Conservation (phyloP, 495 filamentous ascomycete genomes). For the Alectoria sarmentosa region DNA sequence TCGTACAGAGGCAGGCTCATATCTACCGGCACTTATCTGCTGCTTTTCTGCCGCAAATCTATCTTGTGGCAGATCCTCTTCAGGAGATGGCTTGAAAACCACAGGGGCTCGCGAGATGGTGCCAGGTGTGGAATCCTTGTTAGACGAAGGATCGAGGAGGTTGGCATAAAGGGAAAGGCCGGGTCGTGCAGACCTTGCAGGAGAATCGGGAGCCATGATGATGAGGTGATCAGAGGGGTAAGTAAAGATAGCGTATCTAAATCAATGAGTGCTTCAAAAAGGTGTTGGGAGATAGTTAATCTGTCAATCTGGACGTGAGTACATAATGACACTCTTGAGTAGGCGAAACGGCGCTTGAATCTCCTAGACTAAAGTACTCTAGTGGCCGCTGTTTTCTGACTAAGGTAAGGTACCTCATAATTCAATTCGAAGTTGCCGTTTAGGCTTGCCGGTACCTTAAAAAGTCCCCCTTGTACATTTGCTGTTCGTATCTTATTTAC, state of each 20-base stretch:
- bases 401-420: too few relatives aligned
- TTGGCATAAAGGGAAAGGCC: constrained; percentile 58
- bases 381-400: too few relatives aligned
- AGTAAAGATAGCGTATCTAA: too few relatives aligned
- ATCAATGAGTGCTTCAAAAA: too few relatives aligned
- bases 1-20: constrained; percentile 30
- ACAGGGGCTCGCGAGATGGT: constrained; percentile 74
- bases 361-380: background rate
- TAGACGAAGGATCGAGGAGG: constrained; percentile 48
- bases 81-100: constrained; percentile 56
- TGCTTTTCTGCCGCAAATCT: constrained; percentile 61
- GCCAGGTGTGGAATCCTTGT: constrained; percentile 41
- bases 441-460: too few relatives aligned
- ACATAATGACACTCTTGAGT: too few relatives aligned
- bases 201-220: constrained; percentile 10
- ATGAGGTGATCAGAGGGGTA: background rate
- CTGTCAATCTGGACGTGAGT: too few relatives aligned
- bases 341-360: too few relatives aligned
- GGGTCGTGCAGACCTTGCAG: constrained; percentile 24
- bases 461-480: too few relatives aligned
- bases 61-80: constrained; percentile 43
- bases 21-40: constrained; percentile 65
- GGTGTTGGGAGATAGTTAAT: too few relatives aligned
- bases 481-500: too few relatives aligned
- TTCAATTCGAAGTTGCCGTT: too few relatives aligned